Base-by-base conservation (phyloP, 768 basidiomycete species). In the Suillus discolor region DNA sequence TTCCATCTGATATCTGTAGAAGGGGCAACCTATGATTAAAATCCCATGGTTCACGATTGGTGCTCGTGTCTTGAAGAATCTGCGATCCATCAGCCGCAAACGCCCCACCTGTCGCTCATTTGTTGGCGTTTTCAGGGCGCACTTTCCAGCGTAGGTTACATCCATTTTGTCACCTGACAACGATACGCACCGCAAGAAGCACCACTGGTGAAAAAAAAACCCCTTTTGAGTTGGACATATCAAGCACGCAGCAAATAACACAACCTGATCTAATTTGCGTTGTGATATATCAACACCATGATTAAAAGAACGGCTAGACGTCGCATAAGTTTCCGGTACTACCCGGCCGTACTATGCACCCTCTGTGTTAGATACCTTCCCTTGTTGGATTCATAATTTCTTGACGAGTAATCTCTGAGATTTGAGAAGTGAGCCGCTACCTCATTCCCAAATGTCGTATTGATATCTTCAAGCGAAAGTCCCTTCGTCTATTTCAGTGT, bases 391-490 rank as follows among this genome's bases (percentile, higher is more conserved):
- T 55, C 20, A 20, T 20, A 3, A 34, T 34, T 34, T 11, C 11
- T 34, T 20, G 31, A 20, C 53, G 31, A 20, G 53, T 1, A 7
- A 53, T 53, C 9, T n/a, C 36, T 23, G 13, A 28, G 39, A 31
- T 31, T 31, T 31, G 31, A 31, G 31, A 62, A 55, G 16, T 66
- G 61, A 20, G 57, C 49, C 1, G 61, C 61, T 4, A 65, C 65
- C 25, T 65, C 61, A n/a, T 65, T 61, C 28, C 60, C 64, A 51
- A 62, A 62, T 13, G 25, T 62, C 38, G 41, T 41, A 41, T 47
- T 65, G 11, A 62, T 65, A 34, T 62, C 64, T 36, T 65, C 45
- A 45, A 65, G 59, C 34, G 62, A 57, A 36, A 62, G 39, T 11
- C 53, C 28, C 31, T 34, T 55, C 31, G 11, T 55, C 18, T 20